Evolutionary conservation across 352 stramenopile species (phyloP).

Genomic region (Discostella stelligera): DNA sequence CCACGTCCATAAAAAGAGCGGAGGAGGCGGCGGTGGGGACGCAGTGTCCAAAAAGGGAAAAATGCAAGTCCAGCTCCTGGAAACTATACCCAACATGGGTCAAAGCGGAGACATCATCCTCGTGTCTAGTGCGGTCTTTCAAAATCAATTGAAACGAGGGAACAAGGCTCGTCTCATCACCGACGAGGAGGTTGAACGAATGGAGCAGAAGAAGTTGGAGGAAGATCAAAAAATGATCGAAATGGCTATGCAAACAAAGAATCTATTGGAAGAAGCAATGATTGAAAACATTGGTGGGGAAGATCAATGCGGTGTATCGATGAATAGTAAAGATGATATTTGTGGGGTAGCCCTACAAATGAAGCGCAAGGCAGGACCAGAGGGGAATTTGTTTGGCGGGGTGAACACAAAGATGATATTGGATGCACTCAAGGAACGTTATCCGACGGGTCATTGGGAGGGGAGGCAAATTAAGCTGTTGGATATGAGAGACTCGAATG

Average conservation of each 20-base stretch:
- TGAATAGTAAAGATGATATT: constrained; percentile 33
- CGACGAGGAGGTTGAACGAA: constrained; percentile 69
- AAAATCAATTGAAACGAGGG: constrained; percentile 71
- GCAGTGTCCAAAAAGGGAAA: constrained; percentile 58
- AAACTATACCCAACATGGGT: constrained; percentile 62
- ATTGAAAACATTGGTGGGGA: constrained; percentile 27
- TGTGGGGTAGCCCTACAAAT: constrained; percentile 45
- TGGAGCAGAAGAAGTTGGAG: constrained; percentile 38
- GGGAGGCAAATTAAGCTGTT: constrained; percentile 58
- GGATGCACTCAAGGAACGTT: constrained; percentile 54
- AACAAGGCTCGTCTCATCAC: constrained; percentile 62
- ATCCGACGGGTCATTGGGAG: constrained; percentile 40
- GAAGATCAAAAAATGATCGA: constrained; percentile 38
- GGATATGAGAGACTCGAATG: constrained; percentile 50
- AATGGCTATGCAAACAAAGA: constrained; percentile 45
- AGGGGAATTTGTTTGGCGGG: constrained; percentile 76
- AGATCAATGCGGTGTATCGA: constrained; percentile 21
- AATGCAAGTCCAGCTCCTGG: constrained; percentile 72
- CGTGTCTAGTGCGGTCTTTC: constrained; percentile 71
- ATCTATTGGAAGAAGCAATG: constrained; percentile 41
- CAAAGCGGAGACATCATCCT: constrained; percentile 68
- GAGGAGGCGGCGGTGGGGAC: constrained; percentile 1
- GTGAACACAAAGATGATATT: constrained; percentile 72
- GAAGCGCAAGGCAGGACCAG: constrained; percentile 60
- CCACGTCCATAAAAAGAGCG: constrained; percentile 41